phyloP scores from a whole-genome alignment of 495 filamentous ascomycete genomes.

The Aspergillus conjunctus region DNA sequence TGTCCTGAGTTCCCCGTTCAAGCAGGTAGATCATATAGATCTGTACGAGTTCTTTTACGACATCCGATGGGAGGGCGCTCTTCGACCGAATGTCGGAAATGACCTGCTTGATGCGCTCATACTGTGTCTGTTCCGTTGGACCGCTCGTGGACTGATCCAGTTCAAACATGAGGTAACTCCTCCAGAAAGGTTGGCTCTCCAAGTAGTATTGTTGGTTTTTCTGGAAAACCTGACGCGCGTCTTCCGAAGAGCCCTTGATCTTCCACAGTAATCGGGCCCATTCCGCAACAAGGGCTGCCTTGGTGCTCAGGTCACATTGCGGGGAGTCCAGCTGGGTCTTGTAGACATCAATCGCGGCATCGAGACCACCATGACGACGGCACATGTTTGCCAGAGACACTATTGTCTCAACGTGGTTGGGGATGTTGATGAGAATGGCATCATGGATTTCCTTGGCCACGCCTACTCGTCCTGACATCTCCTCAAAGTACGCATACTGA shows the following conservation, averaged over 20 bases:
- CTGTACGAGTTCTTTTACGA: conserved; percentile 75
- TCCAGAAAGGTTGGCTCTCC: conserved; percentile 90
- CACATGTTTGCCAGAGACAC: conserved; percentile 85
- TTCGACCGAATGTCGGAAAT: conserved; percentile 73
- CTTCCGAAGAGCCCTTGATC: conserved; percentile 80
- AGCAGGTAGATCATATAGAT: conserved; percentile 84
- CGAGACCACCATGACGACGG: conserved; percentile 80
- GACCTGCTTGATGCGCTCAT: conserved; percentile 77
- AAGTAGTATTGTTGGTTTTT: conserved; percentile 83
- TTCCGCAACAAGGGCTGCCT: conserved; percentile 83
- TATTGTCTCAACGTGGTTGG: conserved; percentile 85
- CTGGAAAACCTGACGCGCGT: conserved; percentile 82
- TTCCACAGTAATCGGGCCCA: conserved; percentile 92
- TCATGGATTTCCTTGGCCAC: conserved; percentile 82
- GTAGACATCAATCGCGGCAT: conserved; percentile 84
- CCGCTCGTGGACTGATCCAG: conserved; percentile 77
- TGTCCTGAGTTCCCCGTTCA: conserved; percentile 77
- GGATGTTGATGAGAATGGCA: conserved; percentile 68
- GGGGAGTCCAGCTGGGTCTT: conserved; percentile 75
- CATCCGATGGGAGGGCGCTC: conserved; percentile 66
- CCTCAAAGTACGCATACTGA: conserved; percentile 94
- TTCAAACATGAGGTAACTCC: conserved; percentile 86
- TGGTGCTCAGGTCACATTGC: conserved; percentile 73
- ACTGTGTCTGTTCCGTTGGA: conserved; percentile 64
- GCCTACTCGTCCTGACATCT: conserved; percentile 72